These are phyloP conservation scores for Escallonia rubra DNA, from an alignment of 129 eudicot species.

Conservation along the genomic window DNA sequence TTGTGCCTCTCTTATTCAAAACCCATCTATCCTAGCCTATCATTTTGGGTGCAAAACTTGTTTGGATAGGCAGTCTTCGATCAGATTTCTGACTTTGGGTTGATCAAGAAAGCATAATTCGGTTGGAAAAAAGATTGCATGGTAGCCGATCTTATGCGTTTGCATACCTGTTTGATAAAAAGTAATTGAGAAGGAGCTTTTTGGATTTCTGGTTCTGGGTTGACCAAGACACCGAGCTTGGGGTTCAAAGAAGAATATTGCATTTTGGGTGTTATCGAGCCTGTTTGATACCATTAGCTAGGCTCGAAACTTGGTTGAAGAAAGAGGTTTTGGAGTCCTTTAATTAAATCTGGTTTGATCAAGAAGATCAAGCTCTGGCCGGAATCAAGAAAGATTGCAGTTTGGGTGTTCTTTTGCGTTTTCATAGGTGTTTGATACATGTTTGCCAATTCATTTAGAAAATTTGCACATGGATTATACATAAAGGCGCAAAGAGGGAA, in stretches of 20 bases:
- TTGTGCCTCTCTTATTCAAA: too few relatives aligned
- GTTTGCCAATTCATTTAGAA: background rate
- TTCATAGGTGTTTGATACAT: background rate
- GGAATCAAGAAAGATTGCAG: too few relatives aligned
- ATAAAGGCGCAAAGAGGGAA: slow-evolving; percentile 10
- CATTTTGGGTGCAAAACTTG: too few relatives aligned
- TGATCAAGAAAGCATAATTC: too few relatives aligned
- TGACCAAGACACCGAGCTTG: background rate
- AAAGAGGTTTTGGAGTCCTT: too few relatives aligned
- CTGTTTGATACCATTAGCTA: background rate
- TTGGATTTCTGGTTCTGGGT: too few relatives aligned
- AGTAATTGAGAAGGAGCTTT: too few relatives aligned
- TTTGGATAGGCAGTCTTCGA: too few relatives aligned
- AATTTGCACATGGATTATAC: slow-evolving; percentile 1
- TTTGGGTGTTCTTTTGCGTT: background rate
- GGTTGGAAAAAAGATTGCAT: too few relatives aligned
- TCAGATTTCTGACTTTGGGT: too few relatives aligned
- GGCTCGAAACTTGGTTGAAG: background rate
- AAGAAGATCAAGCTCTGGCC: background rate
- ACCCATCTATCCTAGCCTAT: too few relatives aligned
- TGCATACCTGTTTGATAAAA: too few relatives aligned
- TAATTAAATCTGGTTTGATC: background rate
- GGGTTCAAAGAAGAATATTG: background rate
- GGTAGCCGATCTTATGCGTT: background rate
- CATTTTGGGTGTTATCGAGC: background rate